phyloP scores from a whole-genome alignment of 257 asterid genomes.

The Ilex asprella region DNA sequence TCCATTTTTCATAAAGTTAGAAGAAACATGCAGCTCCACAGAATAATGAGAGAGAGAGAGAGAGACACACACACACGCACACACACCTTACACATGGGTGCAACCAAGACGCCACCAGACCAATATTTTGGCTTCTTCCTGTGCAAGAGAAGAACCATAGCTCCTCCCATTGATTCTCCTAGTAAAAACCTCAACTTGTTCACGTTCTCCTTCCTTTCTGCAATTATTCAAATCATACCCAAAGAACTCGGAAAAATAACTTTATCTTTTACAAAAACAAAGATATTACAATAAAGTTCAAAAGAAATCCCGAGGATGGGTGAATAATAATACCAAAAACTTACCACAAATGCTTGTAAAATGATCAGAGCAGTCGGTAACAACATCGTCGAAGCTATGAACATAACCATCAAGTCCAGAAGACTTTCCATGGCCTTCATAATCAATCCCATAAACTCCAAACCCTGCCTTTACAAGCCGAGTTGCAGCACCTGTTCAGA shows the following conservation, averaged over 20 bases:
- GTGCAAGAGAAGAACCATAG: constrained; percentile 45
- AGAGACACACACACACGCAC: constrained; percentile 6
- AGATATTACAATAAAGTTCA: not conserved
- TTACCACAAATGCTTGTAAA: constrained; percentile 45
- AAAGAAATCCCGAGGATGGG: not conserved
- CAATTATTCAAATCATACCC: not conserved
- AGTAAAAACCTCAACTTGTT: constrained; percentile 52
- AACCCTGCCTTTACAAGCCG: constrained; percentile 49
- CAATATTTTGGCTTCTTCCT: constrained; percentile 51
- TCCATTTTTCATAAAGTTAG: too few relatives aligned
- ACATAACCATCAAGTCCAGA: constrained; percentile 44
- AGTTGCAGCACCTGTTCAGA: constrained; percentile 33
- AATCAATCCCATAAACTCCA: constrained; percentile 59
- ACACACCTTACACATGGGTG: constrained; percentile 64
- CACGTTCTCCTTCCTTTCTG: constrained; percentile 44
- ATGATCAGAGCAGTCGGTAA: constrained; percentile 42
- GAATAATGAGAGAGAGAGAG: not conserved
- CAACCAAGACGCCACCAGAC: constrained; percentile 60
- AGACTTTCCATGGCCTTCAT: constrained; percentile 69
- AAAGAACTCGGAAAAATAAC: not conserved
- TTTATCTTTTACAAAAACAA: too few relatives aligned
- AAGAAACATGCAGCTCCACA: too few relatives aligned
- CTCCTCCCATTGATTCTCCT: constrained; percentile 89
- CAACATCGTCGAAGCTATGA: constrained; percentile 41
- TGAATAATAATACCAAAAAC: not conserved